phyloP scores from a whole-genome alignment of 805 yeast genomes.

The Barnettozyma populi region DNA sequence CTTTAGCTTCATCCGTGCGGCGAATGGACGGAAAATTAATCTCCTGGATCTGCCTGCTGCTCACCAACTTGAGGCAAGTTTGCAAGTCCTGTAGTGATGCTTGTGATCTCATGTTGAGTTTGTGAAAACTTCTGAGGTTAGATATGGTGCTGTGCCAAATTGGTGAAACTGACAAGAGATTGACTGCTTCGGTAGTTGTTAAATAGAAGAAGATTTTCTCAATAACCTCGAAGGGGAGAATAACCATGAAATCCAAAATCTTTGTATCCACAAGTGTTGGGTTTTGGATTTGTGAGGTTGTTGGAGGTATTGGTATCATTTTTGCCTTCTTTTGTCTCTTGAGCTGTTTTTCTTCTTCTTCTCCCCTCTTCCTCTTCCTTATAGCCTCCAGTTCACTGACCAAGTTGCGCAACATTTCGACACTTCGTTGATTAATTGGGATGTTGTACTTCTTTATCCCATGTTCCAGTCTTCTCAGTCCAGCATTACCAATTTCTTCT shows the following conservation, averaged over 20 bases:
- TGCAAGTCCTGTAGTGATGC: conserved; percentile 13
- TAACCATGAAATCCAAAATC: conserved; percentile 1
- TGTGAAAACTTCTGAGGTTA: conserved; percentile 14
- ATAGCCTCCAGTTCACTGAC: background rate
- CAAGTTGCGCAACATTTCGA: conserved; percentile 10
- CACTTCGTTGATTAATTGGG: conserved; percentile 8
- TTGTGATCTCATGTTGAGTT: conserved; percentile 10
- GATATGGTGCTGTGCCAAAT: conserved; percentile 15
- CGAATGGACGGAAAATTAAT: conserved; percentile 14
- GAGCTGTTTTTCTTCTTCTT: conserved; percentile 1
- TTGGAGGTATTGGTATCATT: background rate
- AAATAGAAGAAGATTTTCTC: conserved; percentile 5
- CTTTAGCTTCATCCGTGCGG: conserved; percentile 18
- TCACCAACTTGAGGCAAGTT: conserved; percentile 14
- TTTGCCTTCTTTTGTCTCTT: background rate
- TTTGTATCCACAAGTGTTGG: background rate
- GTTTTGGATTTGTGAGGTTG: background rate
- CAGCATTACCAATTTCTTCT: conserved; percentile 6
- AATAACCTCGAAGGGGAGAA: conserved; percentile 12
- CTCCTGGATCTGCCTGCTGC: conserved; percentile 11
- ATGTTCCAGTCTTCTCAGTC: conserved; percentile 2
- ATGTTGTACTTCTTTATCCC: conserved; percentile 10
- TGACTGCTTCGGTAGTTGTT: conserved; percentile 1
- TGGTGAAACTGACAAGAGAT: conserved; percentile 12
- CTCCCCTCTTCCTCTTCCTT: conserved; percentile 6